A percentile compares a stretch with the other conserved stretches of the same genome.
These are phyloP conservation scores for Fomitopsis schrenkii DNA, from an alignment of 1,284 basidiomycete species.

Conservation along the genomic window DNA sequence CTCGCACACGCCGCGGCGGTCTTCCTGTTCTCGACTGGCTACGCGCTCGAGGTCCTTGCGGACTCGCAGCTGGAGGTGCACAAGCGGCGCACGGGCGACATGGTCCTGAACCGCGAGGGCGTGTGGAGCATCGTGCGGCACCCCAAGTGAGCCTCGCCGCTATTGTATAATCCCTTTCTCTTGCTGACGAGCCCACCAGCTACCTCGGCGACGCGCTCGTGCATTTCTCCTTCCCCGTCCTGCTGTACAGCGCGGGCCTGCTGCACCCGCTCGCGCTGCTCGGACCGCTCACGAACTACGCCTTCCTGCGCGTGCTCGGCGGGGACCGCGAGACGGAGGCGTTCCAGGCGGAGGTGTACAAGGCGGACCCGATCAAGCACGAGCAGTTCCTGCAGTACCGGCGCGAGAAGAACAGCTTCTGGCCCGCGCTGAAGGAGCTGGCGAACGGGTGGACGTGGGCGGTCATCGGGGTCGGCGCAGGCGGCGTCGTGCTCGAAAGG, in stretches of 20 bases:
- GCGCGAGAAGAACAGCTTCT: neutral
- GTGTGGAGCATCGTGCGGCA: constrained; percentile 1
- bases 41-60: neutral
- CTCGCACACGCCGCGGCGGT: neutral
- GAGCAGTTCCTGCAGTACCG: neutral
- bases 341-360: neutral
- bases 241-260: neutral
- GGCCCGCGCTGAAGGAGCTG: neutral
- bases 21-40: neutral
- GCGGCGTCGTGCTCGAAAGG: neutral
- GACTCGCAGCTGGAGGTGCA: neutral
- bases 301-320: neutral
- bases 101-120: neutral
- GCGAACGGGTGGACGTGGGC: neutral
- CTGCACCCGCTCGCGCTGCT: neutral
- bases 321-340: neutral
- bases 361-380: neutral
- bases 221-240: neutral
- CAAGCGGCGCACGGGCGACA: neutral
- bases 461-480: neutral
- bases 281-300: neutral
- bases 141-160: neutral
- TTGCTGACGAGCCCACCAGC: neutral
- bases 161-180: neutral
- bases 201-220: neutral